Evolutionary conservation across 2,329 filamentous ascomycete genomes (phyloP).

Genomic region (Xylariaceae sp.): DNA sequence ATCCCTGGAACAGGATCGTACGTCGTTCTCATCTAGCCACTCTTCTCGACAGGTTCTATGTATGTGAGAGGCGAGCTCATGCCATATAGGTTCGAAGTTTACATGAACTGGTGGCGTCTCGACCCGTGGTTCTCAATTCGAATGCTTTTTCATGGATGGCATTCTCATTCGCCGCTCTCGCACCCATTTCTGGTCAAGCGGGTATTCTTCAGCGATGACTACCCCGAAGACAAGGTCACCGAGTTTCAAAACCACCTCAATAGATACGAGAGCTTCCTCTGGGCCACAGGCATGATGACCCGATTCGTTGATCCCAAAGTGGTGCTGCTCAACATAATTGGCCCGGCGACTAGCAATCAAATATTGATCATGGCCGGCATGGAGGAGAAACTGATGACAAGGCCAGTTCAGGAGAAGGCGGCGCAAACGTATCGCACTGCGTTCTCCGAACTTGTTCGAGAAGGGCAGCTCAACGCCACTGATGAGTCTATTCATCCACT

Average conservation of each 20-base stretch:
- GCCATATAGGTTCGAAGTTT: constrained; percentile 32
- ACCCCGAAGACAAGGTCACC: constrained; percentile 36
- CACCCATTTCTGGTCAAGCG: constrained; percentile 43
- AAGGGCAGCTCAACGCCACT: constrained; percentile 30
- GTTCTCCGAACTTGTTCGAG: constrained; percentile 29
- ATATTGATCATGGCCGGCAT: constrained; percentile 39
- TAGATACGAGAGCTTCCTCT: constrained; percentile 48
- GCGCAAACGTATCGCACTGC: constrained; percentile 36
- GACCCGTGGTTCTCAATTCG: constrained; percentile 46
- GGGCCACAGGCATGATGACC: constrained; percentile 45
- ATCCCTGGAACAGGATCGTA: constrained; percentile 46
- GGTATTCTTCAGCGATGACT: constrained; percentile 46
- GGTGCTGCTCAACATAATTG: constrained; percentile 36
- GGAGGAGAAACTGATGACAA: constrained; percentile 39
- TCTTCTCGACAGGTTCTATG: not conserved
- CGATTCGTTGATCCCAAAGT: constrained; percentile 39
- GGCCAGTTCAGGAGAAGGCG: constrained; percentile 34
- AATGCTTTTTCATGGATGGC: constrained; percentile 42
- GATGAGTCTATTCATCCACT: not conserved
- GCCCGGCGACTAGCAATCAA: constrained; percentile 28
- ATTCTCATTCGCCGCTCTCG: constrained; percentile 47
- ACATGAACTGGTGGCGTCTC: constrained; percentile 41
- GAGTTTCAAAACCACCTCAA: constrained; percentile 40
- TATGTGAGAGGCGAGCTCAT: not conserved
- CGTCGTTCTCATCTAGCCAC: constrained; percentile 20